Evolutionary conservation across 2,329 filamentous ascomycete genomes (phyloP), one percentile per base, ranked within the genome.

Genomic region (Pseudogymnoascus sp.): DNA sequence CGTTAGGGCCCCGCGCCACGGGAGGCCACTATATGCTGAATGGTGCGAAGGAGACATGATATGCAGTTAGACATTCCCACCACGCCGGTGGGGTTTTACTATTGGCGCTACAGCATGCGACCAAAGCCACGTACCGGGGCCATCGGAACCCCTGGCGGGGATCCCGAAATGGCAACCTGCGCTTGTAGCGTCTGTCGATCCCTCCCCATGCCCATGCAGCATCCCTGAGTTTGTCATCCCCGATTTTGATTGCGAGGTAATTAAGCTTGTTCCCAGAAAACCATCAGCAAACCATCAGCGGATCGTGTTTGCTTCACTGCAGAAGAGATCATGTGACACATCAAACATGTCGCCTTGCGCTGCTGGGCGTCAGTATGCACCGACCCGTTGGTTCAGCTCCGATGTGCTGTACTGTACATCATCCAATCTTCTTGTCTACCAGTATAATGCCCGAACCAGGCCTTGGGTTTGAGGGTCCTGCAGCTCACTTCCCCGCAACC

Each of bases 111-210:
- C 25, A 53, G 47, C 23, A 56, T 56, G 50, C n/a, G 10, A 56
- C 28, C n/a, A 33, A 33, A 33, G 5, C 50, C 25, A 33, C 18
- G 25, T 33, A 31, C 50, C 50, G 50, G 50, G 50, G 28, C 25
- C 2, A 1, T 53, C 47, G 47, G 47, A 53, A 10, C n/a, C 47
- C 50, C 25, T 56, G 25, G 10, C 50, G 8, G 28, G 12, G 50
- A 56, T 56, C 50, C 50, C 50, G 28, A 56, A 56, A 56, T 56
- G 50, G 50, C n/a, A 33, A 28, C n/a, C n/a, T 56, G 50, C 50
- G 50, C 50, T 56, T 56, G 50, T 56, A 56, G 50, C 50, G 50
- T 18, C 50, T 56, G 50, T 56, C 33, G 25, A 56, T 18, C 50
- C 50, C 21, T 25, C 21, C 25, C 50, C 50, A 33, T 18, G 25